Evolutionary conservation across 371 early-diverging fungal genomes (phyloP), one percentile per base, ranked within the genome.

Genomic region (Zopfochytrium polystomum): DNA sequence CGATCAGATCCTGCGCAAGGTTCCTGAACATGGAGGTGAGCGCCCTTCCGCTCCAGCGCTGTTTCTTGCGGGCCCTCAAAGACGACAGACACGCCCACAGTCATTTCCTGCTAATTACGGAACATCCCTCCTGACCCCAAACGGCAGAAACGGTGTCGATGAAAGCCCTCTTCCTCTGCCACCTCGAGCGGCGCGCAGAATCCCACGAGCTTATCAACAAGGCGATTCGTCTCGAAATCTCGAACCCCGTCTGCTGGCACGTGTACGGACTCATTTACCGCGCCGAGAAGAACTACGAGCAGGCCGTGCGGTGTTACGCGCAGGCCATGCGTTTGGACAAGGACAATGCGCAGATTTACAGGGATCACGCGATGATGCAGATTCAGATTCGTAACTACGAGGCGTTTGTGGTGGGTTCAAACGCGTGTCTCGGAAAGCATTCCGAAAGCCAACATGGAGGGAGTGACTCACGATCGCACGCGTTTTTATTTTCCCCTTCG

Each of bases 191-290:
- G 72, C 90, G 88, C 67, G 92, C 93, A 30, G 96, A 98, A 71
- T 95, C 88, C 7, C 90, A 90, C 66, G 90, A 89, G 42, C 80
- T 80, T 61, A 92, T 93, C 66, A 90, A 89, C 70, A 87, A 87
- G 69, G 96, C 95, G 30, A 72, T 95, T 48, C 76, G 81, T 33
- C 76, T 85, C 58, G 90, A 91, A 64, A 70, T 93, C 49, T 86
- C 77, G 38, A 90, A 90, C 70, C 90, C 88, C 73, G 87, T 93
- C 62, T 91, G 95, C 73, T 98, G 98, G 98, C 97, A 98, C 67
- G 92, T 96, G 11, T 91, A 85, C 66, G 98, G 98, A 31, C 75
- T 98, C 35, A 71, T 94, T 62, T 82, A 95, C 66, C 88, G 96
- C 42, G 80, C 83, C 23, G 96, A 96, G 72, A 89, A 88, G 72